Conservation (phyloP, 129 eudicot genomes). For the Erigeron canadensis region DNA sequence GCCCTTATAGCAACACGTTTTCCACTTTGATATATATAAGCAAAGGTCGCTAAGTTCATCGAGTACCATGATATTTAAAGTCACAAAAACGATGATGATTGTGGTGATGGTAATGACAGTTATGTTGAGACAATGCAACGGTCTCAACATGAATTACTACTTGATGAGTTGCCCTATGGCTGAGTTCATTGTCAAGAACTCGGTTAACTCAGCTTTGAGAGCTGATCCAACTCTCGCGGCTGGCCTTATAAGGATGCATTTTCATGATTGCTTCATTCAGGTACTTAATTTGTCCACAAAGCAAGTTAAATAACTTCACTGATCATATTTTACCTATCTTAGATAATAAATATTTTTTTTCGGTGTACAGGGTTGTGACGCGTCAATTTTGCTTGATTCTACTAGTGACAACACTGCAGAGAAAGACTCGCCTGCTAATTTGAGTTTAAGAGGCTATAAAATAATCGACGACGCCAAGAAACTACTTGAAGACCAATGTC, state of each 20-base stretch:
- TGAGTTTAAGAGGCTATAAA: conserved; percentile 88
- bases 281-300: conserved; percentile 27
- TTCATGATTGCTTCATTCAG: conserved; percentile 92
- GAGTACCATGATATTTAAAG: conserved; percentile 16
- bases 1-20: not conserved
- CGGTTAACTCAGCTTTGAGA: conserved; percentile 64
- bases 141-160: conserved; percentile 66
- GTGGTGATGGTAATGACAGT: not conserved
- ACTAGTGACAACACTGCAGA: conserved; percentile 84
- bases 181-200: conserved; percentile 49
- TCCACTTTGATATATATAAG: not conserved
- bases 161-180: conserved; percentile 60
- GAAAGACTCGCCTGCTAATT: conserved; percentile 92
- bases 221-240: conserved; percentile 85
- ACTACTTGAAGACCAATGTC: conserved; percentile 65
- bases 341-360: not conserved
- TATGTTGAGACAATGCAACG: conserved; percentile 29
- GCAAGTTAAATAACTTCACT: not conserved
- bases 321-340: not conserved
- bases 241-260: conserved; percentile 84
- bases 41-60: not conserved
- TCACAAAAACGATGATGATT: not conserved
- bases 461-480: conserved; percentile 73
- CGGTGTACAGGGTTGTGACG: conserved; percentile 76
- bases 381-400: conserved; percentile 75